A percentile compares a stretch with the other conserved stretches of the same genome.
These are phyloP conservation scores for Cladorrhinum samala DNA, from an alignment of 495 filamentous ascomycete species.

Conservation along the genomic window DNA sequence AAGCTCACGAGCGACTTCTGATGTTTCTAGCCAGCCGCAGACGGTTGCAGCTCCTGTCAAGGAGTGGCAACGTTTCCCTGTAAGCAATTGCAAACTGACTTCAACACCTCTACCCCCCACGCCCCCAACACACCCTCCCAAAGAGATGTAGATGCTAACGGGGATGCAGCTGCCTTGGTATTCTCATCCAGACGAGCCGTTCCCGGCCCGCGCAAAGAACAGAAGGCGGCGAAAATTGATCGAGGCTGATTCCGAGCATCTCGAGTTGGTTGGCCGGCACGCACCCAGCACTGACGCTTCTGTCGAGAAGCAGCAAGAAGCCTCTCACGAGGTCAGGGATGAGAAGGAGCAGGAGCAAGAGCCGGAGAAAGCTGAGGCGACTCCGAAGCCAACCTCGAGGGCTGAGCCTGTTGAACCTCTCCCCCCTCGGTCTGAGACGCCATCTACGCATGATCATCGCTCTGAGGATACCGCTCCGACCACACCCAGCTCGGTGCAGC, in stretches of 20 bases:
- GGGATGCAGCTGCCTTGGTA: constrained; percentile 67
- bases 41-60: background rate
- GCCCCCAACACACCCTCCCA: too few species aligned
- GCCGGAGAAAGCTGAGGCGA: constrained; percentile 5
- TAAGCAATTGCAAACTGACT: too few species aligned
- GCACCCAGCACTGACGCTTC: constrained; percentile 8
- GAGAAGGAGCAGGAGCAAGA: constrained; percentile 21
- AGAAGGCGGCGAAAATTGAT: constrained; percentile 31
- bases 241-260: constrained; percentile 22
- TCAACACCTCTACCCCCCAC: too few species aligned
- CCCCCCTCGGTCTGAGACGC: constrained; percentile 52
- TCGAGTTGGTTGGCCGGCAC: constrained; percentile 31
- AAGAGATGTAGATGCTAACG: constrained; percentile 16
- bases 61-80: background rate
- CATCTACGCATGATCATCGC: constrained; percentile 58
- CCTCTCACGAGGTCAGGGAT: background rate
- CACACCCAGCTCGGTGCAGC: constrained; percentile 57
- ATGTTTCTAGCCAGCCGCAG: background rate
- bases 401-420: constrained; percentile 27
- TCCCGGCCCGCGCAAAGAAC: constrained; percentile 49
- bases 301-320: background rate
- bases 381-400: constrained; percentile 16
- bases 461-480: constrained; percentile 64
- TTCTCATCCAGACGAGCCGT: constrained; percentile 61
- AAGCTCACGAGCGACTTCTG: background rate